Evolutionary conservation across 345 rosid genomes (phyloP).

Genomic region (Excoecaria agallocha): DNA sequence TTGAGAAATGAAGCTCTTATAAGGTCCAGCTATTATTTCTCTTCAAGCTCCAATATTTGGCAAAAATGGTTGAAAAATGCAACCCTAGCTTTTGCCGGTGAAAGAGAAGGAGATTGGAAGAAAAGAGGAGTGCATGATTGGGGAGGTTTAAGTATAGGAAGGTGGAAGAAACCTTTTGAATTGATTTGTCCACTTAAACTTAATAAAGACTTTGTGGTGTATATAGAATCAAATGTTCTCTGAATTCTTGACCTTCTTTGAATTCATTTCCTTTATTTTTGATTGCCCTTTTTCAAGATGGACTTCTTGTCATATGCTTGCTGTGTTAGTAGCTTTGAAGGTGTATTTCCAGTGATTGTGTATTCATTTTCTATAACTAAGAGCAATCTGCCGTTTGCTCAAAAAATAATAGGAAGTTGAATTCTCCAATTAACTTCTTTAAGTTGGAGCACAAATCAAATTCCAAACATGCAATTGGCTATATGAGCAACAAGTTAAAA

Average conservation of each 20-base stretch:
- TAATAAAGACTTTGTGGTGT: not conserved
- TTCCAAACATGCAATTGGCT: not conserved
- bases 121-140: not conserved
- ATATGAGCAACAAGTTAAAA: not conserved
- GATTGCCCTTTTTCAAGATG: not conserved
- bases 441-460: not conserved
- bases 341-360: not conserved
- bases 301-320: not conserved
- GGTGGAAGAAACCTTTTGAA: not conserved
- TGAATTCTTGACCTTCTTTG: not conserved
- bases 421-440: not conserved
- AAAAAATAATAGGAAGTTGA: not conserved
- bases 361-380: not conserved
- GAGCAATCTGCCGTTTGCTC: not conserved
- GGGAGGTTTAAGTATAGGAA: not conserved
- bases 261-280: not conserved
- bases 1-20: conserved; percentile 5
- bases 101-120: not conserved
- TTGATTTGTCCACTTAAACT: not conserved
- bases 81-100: not conserved
- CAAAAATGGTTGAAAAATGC: no score
- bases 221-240: not conserved
- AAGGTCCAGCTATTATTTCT: not conserved
- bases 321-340: not conserved
- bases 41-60: not conserved